Percentiles rank a stretch among this genome's conserved stretches.
These are phyloP conservation scores for Fistulina hepatica DNA, from an alignment of 1,284 basidiomycete genomes.

Conservation along the genomic window DNA sequence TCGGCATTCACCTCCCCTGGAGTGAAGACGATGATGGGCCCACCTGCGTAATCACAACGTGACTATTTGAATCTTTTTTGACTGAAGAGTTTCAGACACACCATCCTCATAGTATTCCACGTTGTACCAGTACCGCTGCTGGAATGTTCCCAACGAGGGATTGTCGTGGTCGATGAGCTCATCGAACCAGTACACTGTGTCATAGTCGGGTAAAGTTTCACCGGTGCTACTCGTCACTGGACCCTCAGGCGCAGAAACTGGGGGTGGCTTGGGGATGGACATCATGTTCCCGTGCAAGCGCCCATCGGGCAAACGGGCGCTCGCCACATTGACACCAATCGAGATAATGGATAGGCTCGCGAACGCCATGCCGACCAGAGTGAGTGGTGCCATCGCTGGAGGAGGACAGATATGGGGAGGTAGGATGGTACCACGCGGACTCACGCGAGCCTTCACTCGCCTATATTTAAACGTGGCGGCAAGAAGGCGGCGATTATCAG, in stretches of 20 bases:
- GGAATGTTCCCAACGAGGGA: slow-evolving; percentile 63
- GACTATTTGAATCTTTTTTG: no score
- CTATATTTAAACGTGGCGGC: no score
- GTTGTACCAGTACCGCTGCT: slow-evolving; percentile 61
- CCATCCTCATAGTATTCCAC: slow-evolving; percentile 51
- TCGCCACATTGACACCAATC: no score
- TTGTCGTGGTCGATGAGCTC: slow-evolving; percentile 42
- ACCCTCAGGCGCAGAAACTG: background rate
- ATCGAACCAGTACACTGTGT: slow-evolving; percentile 49
- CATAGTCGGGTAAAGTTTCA: slow-evolving; percentile 32
- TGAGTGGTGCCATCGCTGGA: no score
- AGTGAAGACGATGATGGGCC: slow-evolving; percentile 55
- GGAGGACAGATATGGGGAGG: no score
- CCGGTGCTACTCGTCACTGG: slow-evolving; percentile 35
- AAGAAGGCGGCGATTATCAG: no score
- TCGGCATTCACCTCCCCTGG: slow-evolving; percentile 32
- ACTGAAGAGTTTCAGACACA: slow-evolving; percentile 15
- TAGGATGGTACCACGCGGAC: no score
- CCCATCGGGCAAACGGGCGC: slow-evolving; percentile 1
- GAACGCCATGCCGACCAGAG: no score
- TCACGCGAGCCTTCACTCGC: no score
- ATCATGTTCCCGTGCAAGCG: background rate
- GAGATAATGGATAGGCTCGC: no score
- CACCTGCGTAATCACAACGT: slow-evolving; percentile 31
- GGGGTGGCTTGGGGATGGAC: background rate